These are phyloP conservation scores for Phallus indusiatus DNA, from an alignment of 768 basidiomycete species.

Conservation along the genomic window DNA sequence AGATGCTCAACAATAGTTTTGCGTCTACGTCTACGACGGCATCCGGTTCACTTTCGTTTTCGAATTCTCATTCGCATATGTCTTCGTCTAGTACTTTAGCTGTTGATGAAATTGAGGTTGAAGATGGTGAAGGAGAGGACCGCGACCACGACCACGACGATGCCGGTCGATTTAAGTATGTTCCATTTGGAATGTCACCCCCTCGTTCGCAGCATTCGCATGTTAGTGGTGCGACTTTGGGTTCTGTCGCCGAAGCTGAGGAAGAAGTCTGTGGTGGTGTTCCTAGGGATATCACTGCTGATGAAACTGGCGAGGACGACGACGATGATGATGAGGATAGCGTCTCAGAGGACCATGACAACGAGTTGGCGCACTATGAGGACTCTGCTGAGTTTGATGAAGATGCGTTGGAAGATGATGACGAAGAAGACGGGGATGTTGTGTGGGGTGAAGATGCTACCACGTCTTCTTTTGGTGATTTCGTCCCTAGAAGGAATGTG, in stretches of 20 bases:
- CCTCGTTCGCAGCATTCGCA: not conserved
- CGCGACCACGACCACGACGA: slow-evolving; percentile 3
- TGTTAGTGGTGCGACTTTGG: not conserved
- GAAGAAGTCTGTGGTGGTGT: slow-evolving; percentile 43
- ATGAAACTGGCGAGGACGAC: not conserved
- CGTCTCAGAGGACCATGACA: too few species aligned
- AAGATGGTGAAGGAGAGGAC: slow-evolving; percentile 8
- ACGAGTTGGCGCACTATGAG: slow-evolving; percentile 57
- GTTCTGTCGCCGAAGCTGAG: slow-evolving; percentile 37
- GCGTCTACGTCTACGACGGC: not conserved
- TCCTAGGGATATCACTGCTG: slow-evolving; percentile 4
- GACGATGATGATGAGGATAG: slow-evolving; percentile 33
- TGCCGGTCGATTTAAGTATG: not conserved
- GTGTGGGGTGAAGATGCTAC: slow-evolving; percentile 23
- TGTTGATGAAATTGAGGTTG: slow-evolving; percentile 8
- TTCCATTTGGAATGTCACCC: not conserved
- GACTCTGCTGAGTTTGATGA: slow-evolving; percentile 51
- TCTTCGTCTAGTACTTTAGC: not conserved
- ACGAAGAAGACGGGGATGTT: slow-evolving; percentile 48
- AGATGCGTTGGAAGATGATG: slow-evolving; percentile 62
- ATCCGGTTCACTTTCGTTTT: not conserved
- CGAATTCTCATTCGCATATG: not conserved
- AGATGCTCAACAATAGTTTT: not conserved
- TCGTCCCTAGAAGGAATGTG: slow-evolving; percentile 13
- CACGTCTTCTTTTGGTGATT: slow-evolving; percentile 20